Base-by-base conservation (phyloP, 1,139 yeast species). In the Geotrichum histeridarum region DNA sequence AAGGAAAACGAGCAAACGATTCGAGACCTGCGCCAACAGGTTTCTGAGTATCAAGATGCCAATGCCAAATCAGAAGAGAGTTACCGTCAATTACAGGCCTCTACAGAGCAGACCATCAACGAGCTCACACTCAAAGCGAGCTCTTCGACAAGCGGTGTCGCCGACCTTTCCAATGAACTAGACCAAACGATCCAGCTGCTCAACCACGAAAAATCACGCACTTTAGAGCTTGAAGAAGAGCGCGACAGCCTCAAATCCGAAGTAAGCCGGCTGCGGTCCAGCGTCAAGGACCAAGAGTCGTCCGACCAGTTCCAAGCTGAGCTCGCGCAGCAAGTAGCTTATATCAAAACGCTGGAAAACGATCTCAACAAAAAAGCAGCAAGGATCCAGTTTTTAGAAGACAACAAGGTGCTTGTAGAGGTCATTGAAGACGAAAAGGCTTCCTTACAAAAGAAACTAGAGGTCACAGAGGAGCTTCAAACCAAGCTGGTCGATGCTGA, bases 321-420 rank as follows among this genome's bases (percentile, higher is more conserved):
- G 61, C 75, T 86, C 37, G 74, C 79, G 36, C 83, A 74, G 54
- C 80, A 86, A 56, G 73, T 81, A 53, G 74, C 77, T 44, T 81
- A 83, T 61, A 76, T 84, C 41, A 74, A 77, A 50, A 78, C 80
- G 49, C 67, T 84, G 42, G 86, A 84, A 56, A 72, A 77, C 7
- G 77, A 79, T 54, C 68, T 78, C 46, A 68, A 77, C 22, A 75
- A 76, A 49, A 79, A 79, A 56, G 72, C 78, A 8, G 77, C 77
- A 51, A 79, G 75, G 47, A 63, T 77, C 30, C 73, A 74, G 50
- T 70, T 70, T 27, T 64, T 77, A 17, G 71, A 75, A 15, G 70
- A 77, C 14, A 68, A 76, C 42, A 73, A 75, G 50, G 73, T 70
- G 54, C 70, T 78, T 12, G 76, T 77, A 18, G 80, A 78, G 55